Base-by-base conservation (phyloP, 164 flowering plant species). In the Magnolia officinalis region DNA sequence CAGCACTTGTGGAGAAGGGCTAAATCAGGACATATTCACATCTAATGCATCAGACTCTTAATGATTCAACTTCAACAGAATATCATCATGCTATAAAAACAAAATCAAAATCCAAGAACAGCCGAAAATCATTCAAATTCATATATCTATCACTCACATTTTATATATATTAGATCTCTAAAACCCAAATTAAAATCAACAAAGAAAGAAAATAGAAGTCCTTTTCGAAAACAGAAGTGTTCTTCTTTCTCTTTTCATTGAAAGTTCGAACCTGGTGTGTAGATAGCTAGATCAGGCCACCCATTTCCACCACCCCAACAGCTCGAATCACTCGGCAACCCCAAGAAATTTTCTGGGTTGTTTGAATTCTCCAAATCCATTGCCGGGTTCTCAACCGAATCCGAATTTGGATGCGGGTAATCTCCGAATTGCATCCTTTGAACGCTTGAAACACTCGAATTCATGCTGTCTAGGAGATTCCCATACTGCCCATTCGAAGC, bases 201-300 rank as follows among this genome's bases (percentile, higher is more conserved):
- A 67, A 29, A 67, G 26, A 61, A n/a, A n/a, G 66, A 68, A 26
- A 37, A 49, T 37, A 37, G 45, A 37, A 37, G 45, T 37, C 0
- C 45, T 3, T 37, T 37, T 37, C 45, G 45, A 37, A 37, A 37
- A 37, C 45, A 37, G 45, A 37, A 37, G 45, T 37, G 45, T 37
- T 37, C 45, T 37, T 37, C 19, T 31, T 58, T 45, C 18, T 29
- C 55, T 74, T 63, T 49, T 74, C 75, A 82, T 65, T 84, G 86
- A 72, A 83, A 85, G 58, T 50, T 85, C n/a, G 92, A 89, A 80
- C 92, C 87, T 78, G 90, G 91, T 29, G 93, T 88, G 85, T 85
- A 85, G 76, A 91, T 91, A 50, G 93, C 85, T 73, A 89, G 92
- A 86, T 89, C 96, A 82, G 93, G 92, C 92, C 93, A 89, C 14